A percentile compares a stretch with the other conserved stretches of the same genome.
phyloP scores from a whole-genome alignment of 331 rosid species.

The Acacia concinna region DNA sequence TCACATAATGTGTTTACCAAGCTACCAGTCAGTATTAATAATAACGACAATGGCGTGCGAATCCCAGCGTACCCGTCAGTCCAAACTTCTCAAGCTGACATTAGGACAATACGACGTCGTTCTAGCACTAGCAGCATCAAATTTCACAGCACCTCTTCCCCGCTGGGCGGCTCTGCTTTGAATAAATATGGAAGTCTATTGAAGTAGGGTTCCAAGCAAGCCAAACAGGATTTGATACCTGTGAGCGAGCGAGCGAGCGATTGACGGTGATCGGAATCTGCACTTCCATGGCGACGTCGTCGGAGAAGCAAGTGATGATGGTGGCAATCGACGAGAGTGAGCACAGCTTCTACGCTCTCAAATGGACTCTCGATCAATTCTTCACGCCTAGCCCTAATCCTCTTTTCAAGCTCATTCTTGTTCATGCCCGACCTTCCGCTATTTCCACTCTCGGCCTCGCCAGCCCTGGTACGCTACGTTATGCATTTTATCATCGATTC shows the following conservation, averaged over 20 bases:
- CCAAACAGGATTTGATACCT: background rate
- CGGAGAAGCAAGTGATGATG: slow-evolving; percentile 60
- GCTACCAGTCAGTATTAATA: no score
- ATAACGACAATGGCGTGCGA: no score
- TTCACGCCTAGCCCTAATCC: slow-evolving; percentile 32
- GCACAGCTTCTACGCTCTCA: slow-evolving; percentile 60
- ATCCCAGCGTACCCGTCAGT: background rate
- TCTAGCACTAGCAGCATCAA: no score
- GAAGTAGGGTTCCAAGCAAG: background rate
- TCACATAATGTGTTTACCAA: no score
- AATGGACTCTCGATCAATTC: slow-evolving; percentile 71
- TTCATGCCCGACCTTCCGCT: slow-evolving; percentile 60
- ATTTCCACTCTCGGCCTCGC: slow-evolving; percentile 56
- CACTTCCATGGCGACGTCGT: slow-evolving; percentile 27
- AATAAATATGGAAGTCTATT: background rate
- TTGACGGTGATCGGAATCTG: background rate
- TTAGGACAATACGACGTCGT: background rate
- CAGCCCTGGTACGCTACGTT: slow-evolving; percentile 84
- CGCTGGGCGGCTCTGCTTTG: background rate
- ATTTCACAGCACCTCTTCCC: background rate
- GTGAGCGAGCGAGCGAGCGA: background rate
- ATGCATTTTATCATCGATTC: background rate
- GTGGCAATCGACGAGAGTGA: slow-evolving; percentile 75
- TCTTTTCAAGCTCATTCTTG: slow-evolving; percentile 58
- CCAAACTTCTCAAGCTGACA: background rate